Evolutionary conservation across 306 rosid genomes (phyloP).

Genomic region (Casuarina equisetifolia): DNA sequence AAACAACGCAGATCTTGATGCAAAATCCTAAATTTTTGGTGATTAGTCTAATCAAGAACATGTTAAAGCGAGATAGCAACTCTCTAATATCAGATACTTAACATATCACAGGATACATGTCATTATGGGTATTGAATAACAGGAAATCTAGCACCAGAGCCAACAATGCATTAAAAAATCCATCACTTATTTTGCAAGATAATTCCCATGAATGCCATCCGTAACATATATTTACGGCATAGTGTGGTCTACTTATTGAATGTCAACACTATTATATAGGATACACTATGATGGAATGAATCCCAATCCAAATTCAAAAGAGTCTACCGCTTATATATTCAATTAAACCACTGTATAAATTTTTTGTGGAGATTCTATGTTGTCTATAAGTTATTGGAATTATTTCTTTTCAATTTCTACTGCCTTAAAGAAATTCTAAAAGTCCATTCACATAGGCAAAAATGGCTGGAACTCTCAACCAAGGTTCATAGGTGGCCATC

Average conservation of each 20-base stretch:
- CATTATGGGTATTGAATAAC: not conserved
- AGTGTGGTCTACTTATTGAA: no score
- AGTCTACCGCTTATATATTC: no score
- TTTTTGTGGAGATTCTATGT: no score
- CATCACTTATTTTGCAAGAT: not conserved
- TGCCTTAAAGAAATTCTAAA: no score
- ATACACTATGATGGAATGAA: no score
- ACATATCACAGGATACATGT: not conserved
- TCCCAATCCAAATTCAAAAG: no score
- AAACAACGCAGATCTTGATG: not conserved
- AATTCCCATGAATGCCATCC: not conserved
- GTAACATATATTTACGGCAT: no score
- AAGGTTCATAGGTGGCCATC: no score
- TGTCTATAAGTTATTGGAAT: no score
- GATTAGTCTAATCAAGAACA: not conserved
- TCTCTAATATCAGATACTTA: not conserved
- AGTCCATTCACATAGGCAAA: not conserved
- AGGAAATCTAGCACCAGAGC: not conserved
- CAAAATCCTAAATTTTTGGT: not conserved
- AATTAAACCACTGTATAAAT: no score
- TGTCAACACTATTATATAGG: no score
- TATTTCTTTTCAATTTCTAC: not conserved
- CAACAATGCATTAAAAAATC: not conserved
- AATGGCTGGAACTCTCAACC: no score
- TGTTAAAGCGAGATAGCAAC: not conserved